phyloP scores from a whole-genome alignment of 176 grass and related monocot genomes.

The Cenchrus americanus region DNA sequence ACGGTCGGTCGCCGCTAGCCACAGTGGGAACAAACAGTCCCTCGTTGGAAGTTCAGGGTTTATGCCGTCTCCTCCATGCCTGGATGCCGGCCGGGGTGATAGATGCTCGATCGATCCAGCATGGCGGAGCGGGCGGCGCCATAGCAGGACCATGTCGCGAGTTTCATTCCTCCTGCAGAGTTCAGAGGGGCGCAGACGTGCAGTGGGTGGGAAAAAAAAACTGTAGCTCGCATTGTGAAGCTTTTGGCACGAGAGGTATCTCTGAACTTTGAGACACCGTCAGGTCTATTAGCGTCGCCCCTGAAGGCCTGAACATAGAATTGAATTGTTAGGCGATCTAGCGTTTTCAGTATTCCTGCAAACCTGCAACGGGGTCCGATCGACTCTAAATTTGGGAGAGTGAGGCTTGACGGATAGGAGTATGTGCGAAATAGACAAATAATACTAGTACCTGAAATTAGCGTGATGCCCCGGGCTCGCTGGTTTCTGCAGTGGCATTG shows the following conservation, averaged over 20 bases:
- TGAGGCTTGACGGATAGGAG: background rate
- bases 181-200: background rate
- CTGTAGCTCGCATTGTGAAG: background rate
- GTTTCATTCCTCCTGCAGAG: background rate
- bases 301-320: too few relatives aligned
- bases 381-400: too few relatives aligned
- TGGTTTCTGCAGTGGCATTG: background rate
- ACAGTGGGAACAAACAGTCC: constrained; percentile 6
- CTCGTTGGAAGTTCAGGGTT: constrained; percentile 11
- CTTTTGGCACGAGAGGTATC: too few relatives aligned
- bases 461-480: background rate
- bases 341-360: too few relatives aligned
- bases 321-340: too few relatives aligned
- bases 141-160: background rate
- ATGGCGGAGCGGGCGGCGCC: background rate
- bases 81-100: background rate
- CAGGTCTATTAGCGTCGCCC: too few relatives aligned
- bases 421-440: too few relatives aligned
- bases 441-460: background rate
- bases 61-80: background rate
- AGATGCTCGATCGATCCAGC: background rate
- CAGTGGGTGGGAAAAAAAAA: too few relatives aligned
- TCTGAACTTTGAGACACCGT: too few relatives aligned
- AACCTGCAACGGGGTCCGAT: too few relatives aligned
- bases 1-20: background rate